These are phyloP conservation scores for Leersia perrieri DNA, from an alignment of 176 grass and related monocot genomes.

Conservation along the genomic window DNA sequence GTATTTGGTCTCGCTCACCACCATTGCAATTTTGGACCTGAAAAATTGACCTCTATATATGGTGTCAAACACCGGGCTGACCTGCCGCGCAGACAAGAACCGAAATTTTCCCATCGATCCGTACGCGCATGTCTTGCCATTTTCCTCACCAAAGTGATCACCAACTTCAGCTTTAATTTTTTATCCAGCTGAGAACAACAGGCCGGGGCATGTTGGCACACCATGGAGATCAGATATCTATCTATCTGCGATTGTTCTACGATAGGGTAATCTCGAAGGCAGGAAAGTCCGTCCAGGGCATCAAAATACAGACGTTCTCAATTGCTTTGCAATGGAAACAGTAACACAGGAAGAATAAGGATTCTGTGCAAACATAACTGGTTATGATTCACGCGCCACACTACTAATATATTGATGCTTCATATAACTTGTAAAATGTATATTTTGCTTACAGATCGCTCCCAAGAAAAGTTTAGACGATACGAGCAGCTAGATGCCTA, in stretches of 20 bases:
- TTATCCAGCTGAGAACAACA: neutral
- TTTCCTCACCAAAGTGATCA: constrained; percentile 14
- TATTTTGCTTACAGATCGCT: too few relatives aligned
- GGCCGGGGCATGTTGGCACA: neutral
- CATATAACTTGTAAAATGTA: too few relatives aligned
- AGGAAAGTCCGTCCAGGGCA: neutral
- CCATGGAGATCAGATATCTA: neutral
- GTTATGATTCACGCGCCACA: too few relatives aligned
- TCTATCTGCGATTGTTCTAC: neutral
- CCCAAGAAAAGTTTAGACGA: neutral
- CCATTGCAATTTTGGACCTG: neutral
- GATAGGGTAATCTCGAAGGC: neutral
- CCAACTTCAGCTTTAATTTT: neutral
- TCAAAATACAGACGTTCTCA: neutral
- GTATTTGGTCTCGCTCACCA: constrained; percentile 13
- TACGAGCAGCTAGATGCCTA: constrained; percentile 17
- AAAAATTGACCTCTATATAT: neutral
- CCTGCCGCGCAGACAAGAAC: constrained; percentile 26
- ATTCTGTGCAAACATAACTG: too few relatives aligned
- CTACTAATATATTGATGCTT: too few relatives aligned
- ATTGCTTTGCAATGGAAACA: neutral
- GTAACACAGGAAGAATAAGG: too few relatives aligned
- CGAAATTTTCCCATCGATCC: constrained; percentile 23
- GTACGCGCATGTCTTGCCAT: neutral
- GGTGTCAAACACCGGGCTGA: constrained; percentile 9